Base-by-base conservation (phyloP, 331 rosid species). In the Cydonia oblonga region DNA sequence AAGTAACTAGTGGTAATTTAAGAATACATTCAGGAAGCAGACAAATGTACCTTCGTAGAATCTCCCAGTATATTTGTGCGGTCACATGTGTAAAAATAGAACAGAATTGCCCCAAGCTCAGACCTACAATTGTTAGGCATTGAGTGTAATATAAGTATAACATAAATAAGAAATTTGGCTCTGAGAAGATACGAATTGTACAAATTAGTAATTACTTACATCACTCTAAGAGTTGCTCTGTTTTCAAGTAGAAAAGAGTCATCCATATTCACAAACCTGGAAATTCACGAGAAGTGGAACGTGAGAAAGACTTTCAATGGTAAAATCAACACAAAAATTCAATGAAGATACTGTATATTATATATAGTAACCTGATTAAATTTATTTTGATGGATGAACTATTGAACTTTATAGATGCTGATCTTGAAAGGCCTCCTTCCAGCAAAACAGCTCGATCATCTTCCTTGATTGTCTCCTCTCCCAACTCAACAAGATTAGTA, bases 231-330 rank as follows among this genome's bases (percentile, higher is more conserved):
- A 35, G 84, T 91, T 61, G 83, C 83, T 61, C 98, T 88, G 75
- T 91, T 88, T 85, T 91, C 96, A 65, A 95, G 81, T 81, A 91
- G 80, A 85, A 95, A 91, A 26, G 91, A 77, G 52, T 91, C 98
- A 35, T 95, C 98, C 96, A 95, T 80, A 26, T 96, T 88, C 80
- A 91, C 57, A 81, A 95, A 95, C 91, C 98, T 95, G 66, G 46
- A 80, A 75, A 72, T 19, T 44, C 40, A 68, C 66, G 66, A 69
- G 76, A 58, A 53, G 76, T 58, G 84, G 60, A 69, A 75, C 67
- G 61, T 75, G 77, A 85, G 84, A 56, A 70, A 77, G 72, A 67
- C 77, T 28, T 74, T 63, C 56, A 44, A 44, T 22, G 66, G 24
- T 24, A 62, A 40, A 40, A 67, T 46, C 69, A 65, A 49, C 42